These are phyloP conservation scores for Silene uniflora DNA, from an alignment of 148 eudicot species.

Conservation along the genomic window DNA sequence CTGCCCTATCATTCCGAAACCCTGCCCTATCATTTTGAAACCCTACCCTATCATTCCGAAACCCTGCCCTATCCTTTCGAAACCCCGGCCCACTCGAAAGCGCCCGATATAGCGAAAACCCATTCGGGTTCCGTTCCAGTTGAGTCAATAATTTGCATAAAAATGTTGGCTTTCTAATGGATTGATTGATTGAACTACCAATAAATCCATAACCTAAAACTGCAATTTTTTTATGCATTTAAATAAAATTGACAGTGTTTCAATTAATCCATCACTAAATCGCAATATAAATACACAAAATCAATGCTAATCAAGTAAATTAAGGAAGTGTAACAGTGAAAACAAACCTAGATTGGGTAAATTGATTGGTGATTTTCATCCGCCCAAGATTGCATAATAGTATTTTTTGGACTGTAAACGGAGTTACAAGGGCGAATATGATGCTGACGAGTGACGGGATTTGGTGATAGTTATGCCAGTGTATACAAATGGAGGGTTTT, in stretches of 20 bases:
- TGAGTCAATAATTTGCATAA: conserved; percentile 14
- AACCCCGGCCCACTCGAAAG: conserved; percentile 34
- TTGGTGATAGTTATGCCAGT: too few species aligned
- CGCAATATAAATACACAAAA: not conserved
- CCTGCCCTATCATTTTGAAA: conserved; percentile 22
- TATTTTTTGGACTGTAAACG: too few species aligned
- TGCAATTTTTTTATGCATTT: conserved; percentile 1
- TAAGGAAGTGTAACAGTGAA: not conserved
- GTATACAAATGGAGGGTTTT: too few species aligned
- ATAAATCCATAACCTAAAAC: conserved; percentile 10
- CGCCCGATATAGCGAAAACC: conserved; percentile 33
- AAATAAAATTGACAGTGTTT: not conserved
- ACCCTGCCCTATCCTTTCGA: conserved; percentile 18
- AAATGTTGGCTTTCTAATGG: conserved; percentile 11
- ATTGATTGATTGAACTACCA: not conserved
- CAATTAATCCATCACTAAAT: not conserved
- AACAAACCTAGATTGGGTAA: not conserved
- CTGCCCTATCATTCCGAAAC: too few species aligned
- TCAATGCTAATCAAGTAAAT: not conserved
- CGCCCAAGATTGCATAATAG: too few species aligned
- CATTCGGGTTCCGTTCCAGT: conserved; percentile 18
- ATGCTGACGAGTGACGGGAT: too few species aligned
- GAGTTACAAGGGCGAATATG: too few species aligned
- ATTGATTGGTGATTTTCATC: too few species aligned
- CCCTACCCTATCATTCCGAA: not conserved